A percentile compares a stretch with the other conserved stretches of the same genome.
Evolutionary conservation across 352 stramenopile genomes (phyloP).

Genomic region (Globisporangium acanthophoron): DNA sequence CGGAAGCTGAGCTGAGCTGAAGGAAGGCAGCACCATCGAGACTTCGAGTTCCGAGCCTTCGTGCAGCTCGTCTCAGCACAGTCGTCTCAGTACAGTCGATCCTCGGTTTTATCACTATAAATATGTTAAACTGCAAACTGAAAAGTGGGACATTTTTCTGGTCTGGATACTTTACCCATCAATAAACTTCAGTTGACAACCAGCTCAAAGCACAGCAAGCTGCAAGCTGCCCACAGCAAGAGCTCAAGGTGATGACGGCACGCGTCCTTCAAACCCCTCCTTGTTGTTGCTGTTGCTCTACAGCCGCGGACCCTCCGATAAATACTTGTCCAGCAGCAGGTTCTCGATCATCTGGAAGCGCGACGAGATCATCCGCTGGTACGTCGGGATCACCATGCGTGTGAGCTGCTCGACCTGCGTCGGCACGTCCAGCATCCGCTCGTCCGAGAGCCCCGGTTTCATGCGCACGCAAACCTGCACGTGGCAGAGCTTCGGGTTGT

Average conservation of each 20-base stretch:
- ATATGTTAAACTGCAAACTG: too few relatives aligned
- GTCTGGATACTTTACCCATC: too few relatives aligned
- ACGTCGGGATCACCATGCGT: slow-evolving; percentile 9
- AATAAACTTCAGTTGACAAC: too few relatives aligned
- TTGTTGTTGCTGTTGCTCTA: too few relatives aligned
- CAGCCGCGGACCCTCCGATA: background rate
- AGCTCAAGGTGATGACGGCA: background rate
- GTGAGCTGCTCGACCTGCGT: slow-evolving; percentile 1
- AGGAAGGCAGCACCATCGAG: too few relatives aligned
- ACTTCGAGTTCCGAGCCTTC: too few relatives aligned
- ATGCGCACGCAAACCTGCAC: slow-evolving; percentile 8
- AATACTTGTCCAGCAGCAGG: slow-evolving; percentile 8
- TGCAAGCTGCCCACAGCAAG: background rate
- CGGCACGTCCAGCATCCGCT: slow-evolving; percentile 4
- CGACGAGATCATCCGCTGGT: slow-evolving; percentile 2
- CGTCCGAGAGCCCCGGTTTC: slow-evolving; percentile 6
- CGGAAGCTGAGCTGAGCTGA: too few relatives aligned
- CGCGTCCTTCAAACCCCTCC: too few relatives aligned
- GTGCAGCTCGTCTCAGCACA: too few relatives aligned
- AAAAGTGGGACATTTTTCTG: too few relatives aligned
- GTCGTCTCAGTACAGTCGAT: too few relatives aligned
- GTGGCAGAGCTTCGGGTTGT: background rate
- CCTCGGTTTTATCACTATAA: too few relatives aligned
- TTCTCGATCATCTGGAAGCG: slow-evolving; percentile 18
- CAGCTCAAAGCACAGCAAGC: background rate